Conservation (phyloP, 495 filamentous ascomycete species). For the Penicillium taxi region DNA sequence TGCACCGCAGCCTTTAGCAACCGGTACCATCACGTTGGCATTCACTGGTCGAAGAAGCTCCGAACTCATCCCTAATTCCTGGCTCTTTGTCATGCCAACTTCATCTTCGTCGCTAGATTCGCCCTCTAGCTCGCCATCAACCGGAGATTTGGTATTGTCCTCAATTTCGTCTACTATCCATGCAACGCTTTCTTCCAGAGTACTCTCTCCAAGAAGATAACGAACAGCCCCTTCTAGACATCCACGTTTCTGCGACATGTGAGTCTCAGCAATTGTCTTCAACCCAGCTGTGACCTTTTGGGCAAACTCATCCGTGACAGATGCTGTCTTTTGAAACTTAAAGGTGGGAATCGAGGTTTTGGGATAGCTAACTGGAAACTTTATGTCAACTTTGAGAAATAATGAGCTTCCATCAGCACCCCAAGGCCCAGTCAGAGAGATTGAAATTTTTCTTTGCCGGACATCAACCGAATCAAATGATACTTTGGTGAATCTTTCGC, state of each 20-base stretch:
- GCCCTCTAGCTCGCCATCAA: slow-evolving; percentile 55
- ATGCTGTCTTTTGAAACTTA: slow-evolving; percentile 66
- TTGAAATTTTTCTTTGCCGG: slow-evolving; percentile 57
- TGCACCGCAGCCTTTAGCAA: slow-evolving; percentile 67
- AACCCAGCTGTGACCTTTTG: slow-evolving; percentile 58
- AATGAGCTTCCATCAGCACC: slow-evolving; percentile 59
- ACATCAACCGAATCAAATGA: slow-evolving; percentile 81
- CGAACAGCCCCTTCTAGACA: slow-evolving; percentile 76
- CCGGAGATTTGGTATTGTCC: slow-evolving; percentile 38
- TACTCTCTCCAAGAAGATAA: slow-evolving; percentile 78
- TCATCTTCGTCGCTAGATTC: slow-evolving; percentile 86
- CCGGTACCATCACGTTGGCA: slow-evolving; percentile 67
- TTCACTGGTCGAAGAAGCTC: slow-evolving; percentile 49
- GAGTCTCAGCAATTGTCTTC: slow-evolving; percentile 58
- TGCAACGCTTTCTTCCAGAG: slow-evolving; percentile 62
- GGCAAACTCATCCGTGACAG: slow-evolving; percentile 62
- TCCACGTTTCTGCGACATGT: slow-evolving; percentile 59
- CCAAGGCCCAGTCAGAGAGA: slow-evolving; percentile 86
- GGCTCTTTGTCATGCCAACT: slow-evolving; percentile 46
- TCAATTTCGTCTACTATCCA: slow-evolving; percentile 50
- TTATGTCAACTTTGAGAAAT: slow-evolving; percentile 70
- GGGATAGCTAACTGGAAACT: slow-evolving; percentile 75
- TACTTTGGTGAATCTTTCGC: slow-evolving; percentile 74
- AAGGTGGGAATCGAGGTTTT: slow-evolving; percentile 56
- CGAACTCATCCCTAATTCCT: slow-evolving; percentile 48